Base-by-base conservation (phyloP, 1,139 yeast genomes). In the Saccharomyces pastorianus region DNA sequence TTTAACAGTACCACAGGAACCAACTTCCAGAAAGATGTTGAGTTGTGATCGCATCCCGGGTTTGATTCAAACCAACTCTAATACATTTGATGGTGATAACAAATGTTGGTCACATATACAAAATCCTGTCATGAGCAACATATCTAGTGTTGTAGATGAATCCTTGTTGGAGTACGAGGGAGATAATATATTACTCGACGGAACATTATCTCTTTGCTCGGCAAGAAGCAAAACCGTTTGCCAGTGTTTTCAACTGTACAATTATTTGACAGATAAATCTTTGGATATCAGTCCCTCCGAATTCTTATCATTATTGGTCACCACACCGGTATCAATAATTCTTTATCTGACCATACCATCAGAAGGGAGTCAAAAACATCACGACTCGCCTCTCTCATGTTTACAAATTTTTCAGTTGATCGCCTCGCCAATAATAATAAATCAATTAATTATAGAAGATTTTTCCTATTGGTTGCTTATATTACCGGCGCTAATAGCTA, bases 31-130 rank as follows among this genome's bases (percentile, higher is more conserved):
- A 47, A 58, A 56, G 41, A 57, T 61, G 8, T 49, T 59, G 29
- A 61, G 64, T 51, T 57, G 59, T 38, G 62, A 60, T 51, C 56
- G 55, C 52, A 52, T 59, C 9, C 61, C 61, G 2, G 49, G 48
- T 49, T 34, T 55, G 7, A 5, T 31, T n/a, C 29, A 28, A 2
- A 28, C 6, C 8, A n/a, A 49, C 6, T 11, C n/a, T n/a, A 20
- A 25, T 28, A 31, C 34, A 31, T 29, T 29, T 25, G 44, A 51
- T 23, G 38, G 1, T 38, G 25, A 38, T 6, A 11, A 11, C 31
- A 20, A 20, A 20, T 20, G 23, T 20, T 20, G 23, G 23, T 4
- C 23, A 4, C 3, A 25, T 28, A 31, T 42, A 28, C 25, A 23
- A 23, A 23, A 23, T 23, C 23, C 23, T 20, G 23, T 20, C 23